Base-by-base conservation (phyloP, 108 stramenopile species). In the Aurantiochytrium sp. region DNA sequence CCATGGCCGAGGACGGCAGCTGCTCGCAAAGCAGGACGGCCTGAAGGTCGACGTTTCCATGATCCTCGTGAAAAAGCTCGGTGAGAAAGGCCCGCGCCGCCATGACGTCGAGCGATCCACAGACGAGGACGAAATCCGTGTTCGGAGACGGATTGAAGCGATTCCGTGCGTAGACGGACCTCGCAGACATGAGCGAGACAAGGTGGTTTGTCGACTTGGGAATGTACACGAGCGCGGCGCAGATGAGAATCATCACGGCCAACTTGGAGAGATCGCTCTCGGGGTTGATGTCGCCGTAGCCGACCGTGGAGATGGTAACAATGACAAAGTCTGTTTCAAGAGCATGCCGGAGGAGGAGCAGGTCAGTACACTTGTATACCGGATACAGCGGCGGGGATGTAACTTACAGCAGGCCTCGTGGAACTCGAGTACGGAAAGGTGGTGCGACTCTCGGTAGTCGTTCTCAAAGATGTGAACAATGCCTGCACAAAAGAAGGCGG, bases 261-360 rank as follows among this genome's bases (percentile, higher is more conserved):
- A 81, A 24, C 73, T 48, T 41, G 19, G 73, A 81, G 24, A 81
- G 39, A 42, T 81, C 45, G 27, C 42, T 48, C 24, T 48, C 73
- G 2, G 86, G 86, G 2, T 55, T 55, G 65, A 86, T 68, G 55
- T 86, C 86, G 8, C 86, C 86, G 37, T 86, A 86, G 12, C 86
- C 86, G 31, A 86, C 86, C 0, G 65, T 68, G 19, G 55, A 55
- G 37, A 86, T 86, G 2, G 86, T 86, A 6, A 86, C 86, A 55
- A 86, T 2, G 37, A 86, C 86, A n/a, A 86, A 86, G n/a, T 86
- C 59, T 65, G 59, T 65, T 54, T 21, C 21, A n/a, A n/a, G n/a
- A n/a, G 50, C 1, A 2, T 52, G 50, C 50, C 50, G 50, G n/a
- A n/a, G n/a, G n/a, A n/a, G n/a, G n/a, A n/a, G n/a, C n/a, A n/a